phyloP scores from a whole-genome alignment of 2,329 filamentous ascomycete species.

The Zelopaecilomyces penicillatus region DNA sequence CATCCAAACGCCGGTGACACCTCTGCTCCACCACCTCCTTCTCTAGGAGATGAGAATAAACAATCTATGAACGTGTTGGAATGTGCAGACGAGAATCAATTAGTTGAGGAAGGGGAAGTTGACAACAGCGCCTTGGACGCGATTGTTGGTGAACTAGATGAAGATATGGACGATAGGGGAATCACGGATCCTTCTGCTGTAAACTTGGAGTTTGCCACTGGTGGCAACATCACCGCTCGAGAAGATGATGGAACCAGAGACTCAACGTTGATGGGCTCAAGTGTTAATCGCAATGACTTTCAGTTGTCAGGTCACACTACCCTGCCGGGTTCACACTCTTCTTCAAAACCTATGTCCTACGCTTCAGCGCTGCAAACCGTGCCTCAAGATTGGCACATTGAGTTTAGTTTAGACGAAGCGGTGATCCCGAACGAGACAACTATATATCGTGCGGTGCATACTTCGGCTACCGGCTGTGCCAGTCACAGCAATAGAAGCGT shows the following conservation, averaged over 20 bases:
- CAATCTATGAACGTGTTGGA: slow-evolving; percentile 66
- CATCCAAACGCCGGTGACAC: slow-evolving; percentile 45
- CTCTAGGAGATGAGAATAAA: slow-evolving; percentile 48
- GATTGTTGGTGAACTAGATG: slow-evolving; percentile 84
- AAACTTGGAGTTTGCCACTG: slow-evolving; percentile 79
- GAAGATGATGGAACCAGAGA: slow-evolving; percentile 88
- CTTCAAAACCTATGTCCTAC: slow-evolving; percentile 68
- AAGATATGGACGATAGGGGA: slow-evolving; percentile 66
- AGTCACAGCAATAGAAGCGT: slow-evolving; percentile 68
- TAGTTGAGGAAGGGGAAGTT: slow-evolving; percentile 63
- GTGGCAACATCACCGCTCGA: slow-evolving; percentile 80
- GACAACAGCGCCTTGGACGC: slow-evolving; percentile 67
- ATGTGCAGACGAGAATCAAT: slow-evolving; percentile 83
- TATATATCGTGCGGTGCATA: slow-evolving; percentile 89
- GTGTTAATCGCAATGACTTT: slow-evolving; percentile 30
- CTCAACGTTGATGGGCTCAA: slow-evolving; percentile 64
- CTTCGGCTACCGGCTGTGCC: slow-evolving; percentile 39
- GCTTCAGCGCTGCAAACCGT: slow-evolving; percentile 71
- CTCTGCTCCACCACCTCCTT: slow-evolving; percentile 40
- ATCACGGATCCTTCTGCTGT: slow-evolving; percentile 69
- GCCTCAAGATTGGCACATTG: slow-evolving; percentile 94
- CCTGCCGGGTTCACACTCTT: slow-evolving; percentile 43
- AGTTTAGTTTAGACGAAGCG: slow-evolving; percentile 82
- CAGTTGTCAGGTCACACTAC: slow-evolving; percentile 33
- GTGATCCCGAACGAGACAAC: slow-evolving; percentile 86